These are phyloP conservation scores for Monilinia aucupariae DNA, from an alignment of 2,329 filamentous ascomycete species.

Conservation along the genomic window DNA sequence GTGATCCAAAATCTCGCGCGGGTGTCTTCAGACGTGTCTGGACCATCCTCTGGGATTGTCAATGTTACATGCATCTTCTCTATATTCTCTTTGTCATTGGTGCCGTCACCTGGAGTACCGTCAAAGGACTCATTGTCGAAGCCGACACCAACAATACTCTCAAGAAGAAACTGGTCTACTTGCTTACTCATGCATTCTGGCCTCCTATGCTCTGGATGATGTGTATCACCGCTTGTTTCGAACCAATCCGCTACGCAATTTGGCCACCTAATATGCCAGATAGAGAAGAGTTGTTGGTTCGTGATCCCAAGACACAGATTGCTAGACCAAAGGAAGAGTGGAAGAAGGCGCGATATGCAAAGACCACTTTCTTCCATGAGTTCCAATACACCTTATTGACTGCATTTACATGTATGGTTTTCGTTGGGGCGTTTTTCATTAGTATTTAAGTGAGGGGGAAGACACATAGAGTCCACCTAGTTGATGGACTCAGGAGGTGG, in stretches of 20 bases:
- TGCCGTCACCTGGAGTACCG: conserved; percentile 38
- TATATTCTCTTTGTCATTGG: conserved; percentile 41
- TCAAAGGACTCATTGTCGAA: conserved; percentile 39
- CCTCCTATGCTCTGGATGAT: conserved; percentile 50
- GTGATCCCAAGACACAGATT: conserved; percentile 51
- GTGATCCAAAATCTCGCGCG: conserved; percentile 46
- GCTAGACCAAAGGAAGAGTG: conserved; percentile 45
- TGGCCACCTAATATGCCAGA: conserved; percentile 54
- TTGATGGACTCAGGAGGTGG: not conserved
- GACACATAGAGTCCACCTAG: not conserved
- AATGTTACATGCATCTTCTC: conserved; percentile 47
- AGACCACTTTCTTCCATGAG: conserved; percentile 52
- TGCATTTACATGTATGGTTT: conserved; percentile 45
- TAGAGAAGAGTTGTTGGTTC: conserved; percentile 50
- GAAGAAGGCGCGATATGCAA: conserved; percentile 51
- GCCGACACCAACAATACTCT: conserved; percentile 43
- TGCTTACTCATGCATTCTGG: conserved; percentile 58
- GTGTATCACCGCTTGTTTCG: conserved; percentile 36
- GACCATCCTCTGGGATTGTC: conserved; percentile 51
- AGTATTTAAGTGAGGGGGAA: not conserved
- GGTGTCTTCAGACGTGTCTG: conserved; percentile 49
- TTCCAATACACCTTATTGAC: conserved; percentile 49
- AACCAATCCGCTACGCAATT: conserved; percentile 55
- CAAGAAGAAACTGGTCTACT: conserved; percentile 36
- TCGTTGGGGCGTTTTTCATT: conserved; percentile 33